phyloP scores from a whole-genome alignment of 2,329 filamentous ascomycete genomes.

The Phoma sp. region DNA sequence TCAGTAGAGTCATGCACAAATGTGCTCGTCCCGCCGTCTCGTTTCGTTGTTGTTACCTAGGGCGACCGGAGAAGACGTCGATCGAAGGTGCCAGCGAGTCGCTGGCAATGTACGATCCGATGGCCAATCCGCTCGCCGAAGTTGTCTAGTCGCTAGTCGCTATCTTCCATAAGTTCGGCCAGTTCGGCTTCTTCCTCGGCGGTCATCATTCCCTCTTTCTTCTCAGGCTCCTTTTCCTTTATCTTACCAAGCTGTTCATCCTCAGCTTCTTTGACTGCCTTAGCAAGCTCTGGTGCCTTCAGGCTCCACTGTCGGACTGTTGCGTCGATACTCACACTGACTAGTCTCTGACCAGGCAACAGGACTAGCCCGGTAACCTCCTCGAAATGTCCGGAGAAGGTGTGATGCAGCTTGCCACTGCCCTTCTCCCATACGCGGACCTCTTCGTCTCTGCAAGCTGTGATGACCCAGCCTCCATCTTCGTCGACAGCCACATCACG shows the following conservation, averaged over 20 bases:
- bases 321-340: conserved; percentile 88
- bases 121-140: conserved; percentile 28
- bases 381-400: conserved; percentile 85
- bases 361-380: conserved; percentile 85
- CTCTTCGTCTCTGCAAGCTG: conserved; percentile 89
- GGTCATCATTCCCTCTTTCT: conserved; percentile 69
- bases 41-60: conserved; percentile 35
- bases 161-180: conserved; percentile 86
- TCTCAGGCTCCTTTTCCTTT: conserved; percentile 52
- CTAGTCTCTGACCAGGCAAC: conserved; percentile 63
- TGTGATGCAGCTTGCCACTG: conserved; percentile 75
- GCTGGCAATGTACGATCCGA: conserved; percentile 27
- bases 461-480: conserved; percentile 79
- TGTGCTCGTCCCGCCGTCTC: conserved; percentile 32
- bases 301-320: conserved; percentile 88
- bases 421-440: conserved; percentile 85
- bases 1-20: conserved; percentile 27
- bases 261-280: conserved; percentile 60
- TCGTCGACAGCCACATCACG: conserved; percentile 76
- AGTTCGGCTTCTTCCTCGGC: conserved; percentile 92
- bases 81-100: conserved; percentile 28
- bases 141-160: conserved; percentile 64
- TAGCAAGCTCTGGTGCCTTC: conserved; percentile 65
- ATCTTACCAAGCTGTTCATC: conserved; percentile 57
- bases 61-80: conserved; percentile 30